Conservation (phyloP, 352 stramenopile species). For the Blastocystis sp. region DNA sequence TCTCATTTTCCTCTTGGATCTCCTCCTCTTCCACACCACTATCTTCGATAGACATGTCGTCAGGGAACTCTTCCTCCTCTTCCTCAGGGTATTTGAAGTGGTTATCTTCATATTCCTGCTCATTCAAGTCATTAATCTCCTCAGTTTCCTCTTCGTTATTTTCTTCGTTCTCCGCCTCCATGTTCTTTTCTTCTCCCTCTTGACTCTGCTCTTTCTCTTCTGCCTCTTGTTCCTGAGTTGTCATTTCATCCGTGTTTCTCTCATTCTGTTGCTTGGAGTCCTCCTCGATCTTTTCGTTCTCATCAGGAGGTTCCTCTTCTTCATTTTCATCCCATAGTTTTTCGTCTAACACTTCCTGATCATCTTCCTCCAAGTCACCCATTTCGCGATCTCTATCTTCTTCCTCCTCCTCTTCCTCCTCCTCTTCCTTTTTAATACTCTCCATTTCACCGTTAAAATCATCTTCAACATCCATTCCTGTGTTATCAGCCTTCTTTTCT, state of each 20-base stretch:
- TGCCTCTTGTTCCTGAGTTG: conserved; percentile 74
- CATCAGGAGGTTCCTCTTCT: conserved; percentile 71
- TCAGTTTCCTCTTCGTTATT: conserved; percentile 67
- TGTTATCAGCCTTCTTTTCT: conserved; percentile 80
- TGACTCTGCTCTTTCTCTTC: conserved; percentile 65
- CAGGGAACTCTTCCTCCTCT: conserved; percentile 57
- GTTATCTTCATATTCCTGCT: conserved; percentile 82
- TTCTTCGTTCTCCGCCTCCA: conserved; percentile 56
- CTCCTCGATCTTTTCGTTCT: conserved; percentile 82
- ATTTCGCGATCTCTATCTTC: conserved; percentile 97
- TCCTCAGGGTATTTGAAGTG: conserved; percentile 84
- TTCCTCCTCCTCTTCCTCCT: conserved; percentile 72
- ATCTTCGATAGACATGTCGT: conserved; percentile 79
- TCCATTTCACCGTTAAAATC: conserved; percentile 99
- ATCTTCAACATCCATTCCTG: conserved; percentile 97
- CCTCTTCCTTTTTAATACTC: conserved; percentile 75
- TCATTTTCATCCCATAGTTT: conserved; percentile 91
- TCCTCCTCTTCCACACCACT: conserved; percentile 74
- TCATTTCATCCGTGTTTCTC: conserved; percentile 76
- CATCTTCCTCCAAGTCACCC: conserved; percentile 86
- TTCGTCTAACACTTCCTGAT: conserved; percentile 97
- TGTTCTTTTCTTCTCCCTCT: conserved; percentile 60
- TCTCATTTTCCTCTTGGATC: conserved; percentile 67
- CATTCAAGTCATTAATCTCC: conserved; percentile 68
- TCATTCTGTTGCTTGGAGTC: conserved; percentile 74